Percentiles rank a stretch among this genome's conserved stretches.
Evolutionary conservation across 2,329 filamentous ascomycete species (phyloP).

Genomic region (Fusarium miscanthi): DNA sequence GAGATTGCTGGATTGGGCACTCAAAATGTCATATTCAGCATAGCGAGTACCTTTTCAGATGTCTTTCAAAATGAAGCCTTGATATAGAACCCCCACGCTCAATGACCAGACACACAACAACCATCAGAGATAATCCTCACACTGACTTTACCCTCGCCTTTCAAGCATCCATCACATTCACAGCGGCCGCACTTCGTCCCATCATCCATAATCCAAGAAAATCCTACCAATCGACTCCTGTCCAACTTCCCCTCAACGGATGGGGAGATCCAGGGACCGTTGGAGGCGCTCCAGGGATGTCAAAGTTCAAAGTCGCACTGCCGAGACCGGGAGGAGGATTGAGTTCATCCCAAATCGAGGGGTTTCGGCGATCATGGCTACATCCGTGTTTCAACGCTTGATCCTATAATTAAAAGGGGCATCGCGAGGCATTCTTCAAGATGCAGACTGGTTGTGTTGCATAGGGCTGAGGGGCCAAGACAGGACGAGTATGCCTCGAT

Average conservation of each 20-base stretch:
- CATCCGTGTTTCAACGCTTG: not conserved
- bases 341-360: not conserved
- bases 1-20: not conserved
- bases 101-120: not conserved
- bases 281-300: constrained; percentile 3
- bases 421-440: not conserved
- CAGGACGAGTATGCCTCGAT: not conserved
- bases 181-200: not conserved
- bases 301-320: not conserved
- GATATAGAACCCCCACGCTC: not conserved
- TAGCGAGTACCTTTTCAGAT: not conserved
- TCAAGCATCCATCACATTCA: not conserved
- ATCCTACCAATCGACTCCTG: not conserved
- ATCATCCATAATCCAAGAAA: not conserved
- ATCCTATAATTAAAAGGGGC: not conserved
- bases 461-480: not conserved
- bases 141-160: not conserved
- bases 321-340: constrained; percentile 2
- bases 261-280: constrained; percentile 13
- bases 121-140: not conserved
- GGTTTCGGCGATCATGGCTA: constrained; percentile 4
- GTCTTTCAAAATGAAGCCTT: not conserved
- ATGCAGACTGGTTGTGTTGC: not conserved
- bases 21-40: not conserved
- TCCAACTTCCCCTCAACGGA: not conserved